These are phyloP conservation scores for Secale cereale DNA, from an alignment of 176 grass and related monocot genomes.

Conservation along the genomic window DNA sequence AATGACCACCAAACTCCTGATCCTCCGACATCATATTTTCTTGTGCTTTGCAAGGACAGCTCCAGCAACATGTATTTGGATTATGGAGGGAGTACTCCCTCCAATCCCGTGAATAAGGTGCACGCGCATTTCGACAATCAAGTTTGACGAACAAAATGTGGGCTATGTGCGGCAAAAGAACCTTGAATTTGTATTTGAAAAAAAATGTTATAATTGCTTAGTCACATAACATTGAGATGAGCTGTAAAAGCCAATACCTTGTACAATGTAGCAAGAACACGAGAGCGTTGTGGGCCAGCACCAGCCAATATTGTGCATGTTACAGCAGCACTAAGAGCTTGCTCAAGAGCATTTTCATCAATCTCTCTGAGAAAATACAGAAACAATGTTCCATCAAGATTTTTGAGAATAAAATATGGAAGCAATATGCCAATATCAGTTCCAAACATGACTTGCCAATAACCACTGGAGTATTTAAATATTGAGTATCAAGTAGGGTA, in stretches of 20 bases:
- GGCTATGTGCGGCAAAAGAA: too few species aligned
- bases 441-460: background rate
- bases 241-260: slow-evolving; percentile 57
- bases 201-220: too few species aligned
- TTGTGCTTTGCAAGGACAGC: background rate
- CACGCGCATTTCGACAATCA: too few species aligned
- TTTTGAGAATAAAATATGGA: background rate
- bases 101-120: too few species aligned
- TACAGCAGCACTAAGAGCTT: slow-evolving; percentile 95
- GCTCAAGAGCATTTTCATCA: slow-evolving; percentile 94
- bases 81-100: background rate
- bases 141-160: too few species aligned
- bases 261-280: slow-evolving; percentile 96
- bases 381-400: slow-evolving; percentile 23
- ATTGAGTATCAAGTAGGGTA: background rate
- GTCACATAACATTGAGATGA: background rate
- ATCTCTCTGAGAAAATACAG: slow-evolving; percentile 64
- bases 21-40: background rate
- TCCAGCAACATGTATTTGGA: background rate
- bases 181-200: too few species aligned
- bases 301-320: slow-evolving; percentile 98
- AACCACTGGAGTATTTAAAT: background rate
- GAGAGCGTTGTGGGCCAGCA: slow-evolving; percentile 92
- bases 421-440: background rate
- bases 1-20: too few species aligned